Evolutionary conservation across 331 rosid species (phyloP).

Genomic region (Quercus lobata): DNA sequence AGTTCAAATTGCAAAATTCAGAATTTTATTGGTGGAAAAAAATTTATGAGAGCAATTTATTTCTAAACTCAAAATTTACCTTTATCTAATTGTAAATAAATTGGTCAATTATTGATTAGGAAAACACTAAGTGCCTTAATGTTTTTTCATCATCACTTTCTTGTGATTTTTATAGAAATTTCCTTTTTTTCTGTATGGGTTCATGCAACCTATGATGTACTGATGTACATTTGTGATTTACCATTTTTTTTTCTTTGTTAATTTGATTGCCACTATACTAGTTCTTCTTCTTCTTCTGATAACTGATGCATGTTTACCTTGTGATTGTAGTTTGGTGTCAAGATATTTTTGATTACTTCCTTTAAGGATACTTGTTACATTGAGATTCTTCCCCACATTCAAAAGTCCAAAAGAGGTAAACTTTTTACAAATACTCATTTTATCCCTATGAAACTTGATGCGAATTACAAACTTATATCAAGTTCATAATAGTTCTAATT

Average conservation of each 20-base stretch:
- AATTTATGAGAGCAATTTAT: neutral
- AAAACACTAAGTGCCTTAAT: neutral
- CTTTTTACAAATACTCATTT: neutral
- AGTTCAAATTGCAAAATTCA: neutral
- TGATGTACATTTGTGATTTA: neutral
- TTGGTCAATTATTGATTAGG: neutral
- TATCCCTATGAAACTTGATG: neutral
- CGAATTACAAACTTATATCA: neutral
- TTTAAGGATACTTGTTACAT: slow-evolving; percentile 82
- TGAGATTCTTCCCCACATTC: slow-evolving; percentile 79
- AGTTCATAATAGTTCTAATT: neutral
- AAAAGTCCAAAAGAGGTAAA: slow-evolving; percentile 73
- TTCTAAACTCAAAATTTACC: no score
- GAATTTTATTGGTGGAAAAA: neutral
- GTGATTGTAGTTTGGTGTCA: slow-evolving; percentile 76
- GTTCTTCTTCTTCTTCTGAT: neutral
- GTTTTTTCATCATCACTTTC: neutral
- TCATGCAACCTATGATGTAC: neutral
- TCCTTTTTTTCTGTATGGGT: neutral
- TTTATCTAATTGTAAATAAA: neutral
- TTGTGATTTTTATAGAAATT: neutral
- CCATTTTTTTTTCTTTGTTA: neutral
- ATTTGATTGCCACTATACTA: neutral
- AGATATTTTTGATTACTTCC: slow-evolving; percentile 83
- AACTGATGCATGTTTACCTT: slow-evolving; percentile 9